Conservation (phyloP, 164 flowering plant genomes). For the Kingdonia uniflora region DNA sequence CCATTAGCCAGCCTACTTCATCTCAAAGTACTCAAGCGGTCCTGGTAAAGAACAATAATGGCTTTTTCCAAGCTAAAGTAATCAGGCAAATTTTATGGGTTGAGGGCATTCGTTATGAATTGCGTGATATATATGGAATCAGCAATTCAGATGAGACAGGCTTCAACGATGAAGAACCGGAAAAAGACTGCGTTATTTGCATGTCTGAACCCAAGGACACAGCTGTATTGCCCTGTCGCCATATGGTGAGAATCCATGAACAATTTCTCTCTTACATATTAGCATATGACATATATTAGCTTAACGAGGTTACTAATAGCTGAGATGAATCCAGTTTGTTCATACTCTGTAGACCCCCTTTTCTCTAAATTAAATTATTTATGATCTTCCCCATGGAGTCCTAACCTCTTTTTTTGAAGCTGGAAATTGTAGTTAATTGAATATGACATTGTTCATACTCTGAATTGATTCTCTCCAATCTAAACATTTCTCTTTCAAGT, state of each 20-base stretch:
- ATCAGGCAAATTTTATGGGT: constrained; percentile 68
- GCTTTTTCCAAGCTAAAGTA: constrained; percentile 49
- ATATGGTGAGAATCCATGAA: constrained; percentile 52
- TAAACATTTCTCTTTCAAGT: no score
- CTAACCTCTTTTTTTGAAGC: no score
- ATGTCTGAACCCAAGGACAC: constrained; percentile 86
- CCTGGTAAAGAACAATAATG: constrained; percentile 43
- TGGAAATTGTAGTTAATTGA: no score
- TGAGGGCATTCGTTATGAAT: constrained; percentile 71
- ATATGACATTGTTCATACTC: no score
- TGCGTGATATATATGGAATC: constrained; percentile 77
- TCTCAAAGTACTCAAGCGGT: constrained; percentile 69
- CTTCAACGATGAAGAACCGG: constrained; percentile 36
- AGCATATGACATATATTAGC: not conserved
- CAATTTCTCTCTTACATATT: not conserved
- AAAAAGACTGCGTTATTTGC: constrained; percentile 87
- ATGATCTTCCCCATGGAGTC: no score
- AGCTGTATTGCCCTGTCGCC: constrained; percentile 88
- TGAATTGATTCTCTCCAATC: no score
- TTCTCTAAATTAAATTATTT: no score
- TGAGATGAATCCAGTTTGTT: no score
- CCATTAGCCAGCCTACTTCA: constrained; percentile 19
- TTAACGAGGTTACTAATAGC: no score
- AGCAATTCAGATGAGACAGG: constrained; percentile 41
- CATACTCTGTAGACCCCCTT: no score